A percentile compares a stretch with the other conserved stretches of the same genome.
These are phyloP conservation scores for Saksenaea oblongispora DNA, from an alignment of 371 early-diverging fungal genomes.

Conservation along the genomic window DNA sequence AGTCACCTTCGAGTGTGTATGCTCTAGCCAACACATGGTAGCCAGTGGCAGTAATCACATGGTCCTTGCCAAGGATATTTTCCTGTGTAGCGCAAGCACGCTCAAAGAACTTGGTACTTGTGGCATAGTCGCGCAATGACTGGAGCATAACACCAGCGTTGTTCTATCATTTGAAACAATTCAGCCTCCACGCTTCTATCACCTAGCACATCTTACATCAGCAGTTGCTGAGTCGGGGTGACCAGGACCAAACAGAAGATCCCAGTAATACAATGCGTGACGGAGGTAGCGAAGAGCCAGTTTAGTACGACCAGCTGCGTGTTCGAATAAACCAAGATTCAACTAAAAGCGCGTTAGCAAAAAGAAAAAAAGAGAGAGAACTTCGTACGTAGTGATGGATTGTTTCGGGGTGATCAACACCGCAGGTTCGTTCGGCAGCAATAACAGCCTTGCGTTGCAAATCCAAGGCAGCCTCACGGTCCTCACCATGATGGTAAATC, in stretches of 20 bases:
- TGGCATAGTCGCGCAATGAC: constrained; percentile 65
- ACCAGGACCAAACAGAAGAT: constrained; percentile 71
- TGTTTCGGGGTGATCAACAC: constrained; percentile 88
- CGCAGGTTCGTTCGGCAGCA: constrained; percentile 81
- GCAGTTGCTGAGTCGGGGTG: constrained; percentile 89
- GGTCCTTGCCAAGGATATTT: constrained; percentile 70
- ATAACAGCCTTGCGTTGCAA: constrained; percentile 88
- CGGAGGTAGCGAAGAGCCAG: constrained; percentile 78
- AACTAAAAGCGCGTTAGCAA: constrained; percentile 43
- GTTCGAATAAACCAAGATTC: constrained; percentile 88
- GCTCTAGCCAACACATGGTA: constrained; percentile 81
- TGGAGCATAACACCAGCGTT: constrained; percentile 89
- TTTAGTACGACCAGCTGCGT: constrained; percentile 72
- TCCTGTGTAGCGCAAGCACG: constrained; percentile 73
- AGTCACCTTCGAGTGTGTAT: constrained; percentile 75
- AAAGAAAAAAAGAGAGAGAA: constrained; percentile 2
- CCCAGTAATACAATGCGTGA: constrained; percentile 84
- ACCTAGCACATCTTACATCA: constrained; percentile 55
- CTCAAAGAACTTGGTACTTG: constrained; percentile 73
- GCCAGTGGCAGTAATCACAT: constrained; percentile 71
- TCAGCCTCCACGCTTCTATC: neutral
- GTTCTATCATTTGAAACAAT: constrained; percentile 47
- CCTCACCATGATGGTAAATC: constrained; percentile 80
- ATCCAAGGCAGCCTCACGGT: constrained; percentile 73
- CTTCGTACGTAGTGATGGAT: constrained; percentile 81